Conservation (phyloP, 1,284 basidiomycete genomes). For the Spongiforma sp. region DNA sequence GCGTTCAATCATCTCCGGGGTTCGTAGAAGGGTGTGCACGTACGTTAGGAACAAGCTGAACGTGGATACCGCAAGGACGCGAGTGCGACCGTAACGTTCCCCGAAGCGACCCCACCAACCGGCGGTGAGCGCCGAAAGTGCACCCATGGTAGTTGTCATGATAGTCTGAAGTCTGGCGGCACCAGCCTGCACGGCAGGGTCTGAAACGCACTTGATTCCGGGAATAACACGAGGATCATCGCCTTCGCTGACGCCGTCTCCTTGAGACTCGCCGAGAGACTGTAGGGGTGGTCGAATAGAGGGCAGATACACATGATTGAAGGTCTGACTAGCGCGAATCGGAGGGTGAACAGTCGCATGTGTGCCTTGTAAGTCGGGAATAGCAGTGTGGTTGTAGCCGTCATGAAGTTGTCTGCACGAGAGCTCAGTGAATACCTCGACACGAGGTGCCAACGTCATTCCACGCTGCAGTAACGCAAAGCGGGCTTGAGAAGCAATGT, state of each 20-base stretch:
- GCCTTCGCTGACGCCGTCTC: conserved; percentile 34
- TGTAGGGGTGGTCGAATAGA: conserved; percentile 6
- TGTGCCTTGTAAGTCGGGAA: conserved; percentile 13
- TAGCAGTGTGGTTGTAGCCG: conserved; percentile 47
- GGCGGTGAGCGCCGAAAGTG: conserved; percentile 82
- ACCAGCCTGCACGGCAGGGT: conserved; percentile 68
- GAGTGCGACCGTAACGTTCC: conserved; percentile 79
- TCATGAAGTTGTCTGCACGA: conserved; percentile 65
- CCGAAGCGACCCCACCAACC: conserved; percentile 90
- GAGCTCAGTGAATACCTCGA: conserved; percentile 79
- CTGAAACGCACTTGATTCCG: conserved; percentile 57
- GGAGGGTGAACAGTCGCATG: conserved; percentile 33
- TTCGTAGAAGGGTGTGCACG: conserved; percentile 33
- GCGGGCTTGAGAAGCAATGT: neutral
- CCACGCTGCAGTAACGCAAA: conserved; percentile 55
- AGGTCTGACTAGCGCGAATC: conserved; percentile 41
- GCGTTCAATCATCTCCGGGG: conserved; percentile 12
- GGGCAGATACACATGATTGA: conserved; percentile 18
- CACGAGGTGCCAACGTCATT: conserved; percentile 78
- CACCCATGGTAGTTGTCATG: conserved; percentile 80
- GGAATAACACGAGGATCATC: conserved; percentile 57
- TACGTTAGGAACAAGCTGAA: conserved; percentile 80
- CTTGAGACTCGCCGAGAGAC: conserved; percentile 20
- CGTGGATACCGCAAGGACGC: conserved; percentile 73
- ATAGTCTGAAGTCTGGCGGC: conserved; percentile 73